Base-by-base conservation (phyloP, 202 grass and related monocot genomes). In the Carex sylvatica region DNA sequence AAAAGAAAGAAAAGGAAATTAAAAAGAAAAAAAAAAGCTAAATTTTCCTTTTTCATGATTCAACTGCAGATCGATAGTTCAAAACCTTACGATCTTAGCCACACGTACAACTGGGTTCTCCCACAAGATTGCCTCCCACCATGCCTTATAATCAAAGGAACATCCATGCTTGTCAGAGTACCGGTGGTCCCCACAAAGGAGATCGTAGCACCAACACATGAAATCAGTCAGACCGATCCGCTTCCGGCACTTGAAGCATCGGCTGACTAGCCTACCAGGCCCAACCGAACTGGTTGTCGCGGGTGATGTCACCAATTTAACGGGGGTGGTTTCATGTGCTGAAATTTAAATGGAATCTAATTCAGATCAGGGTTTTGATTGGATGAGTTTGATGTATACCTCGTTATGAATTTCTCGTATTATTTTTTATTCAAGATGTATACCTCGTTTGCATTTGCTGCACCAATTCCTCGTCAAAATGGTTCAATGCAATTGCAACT, bases 41-140 rank as follows among this genome's bases (percentile, higher is more conserved):
- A 35, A 35, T 35, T 35, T 35, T 0, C 33, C 33, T 35, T 35
- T 35, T 35, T 35, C 26, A 35, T 35, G 33, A 35, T 35, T 35
- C 2, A 35, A 35, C 33, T 35, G 31, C 31, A 0, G 31, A 64
- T 64, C 11, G 23, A 44, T n/a, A 19, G 6, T 12, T 93, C 86
- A 97, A 80, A 97, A 87, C 65, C 91, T 86, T 46, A 97, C 87
- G 66, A 97, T 97, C 87, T 93, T 97, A 28, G 93, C 88, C 1
- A 91, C 93, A 31, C 93, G 93, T 30, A 97, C 93, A 20, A 97
- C 89, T 55, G 93, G 91, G 83, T 97, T 97, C 71, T 97, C 91
- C 88, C 83, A 31, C 44, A 87, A 87, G 90, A 97, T 97, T 71
- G 88, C 87, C 64, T 93, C 91, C 78, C 93, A 13, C 22, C 65